Base-by-base conservation (phyloP, 2,329 filamentous ascomycete genomes). In the Beauveria rudraprayagi region DNA sequence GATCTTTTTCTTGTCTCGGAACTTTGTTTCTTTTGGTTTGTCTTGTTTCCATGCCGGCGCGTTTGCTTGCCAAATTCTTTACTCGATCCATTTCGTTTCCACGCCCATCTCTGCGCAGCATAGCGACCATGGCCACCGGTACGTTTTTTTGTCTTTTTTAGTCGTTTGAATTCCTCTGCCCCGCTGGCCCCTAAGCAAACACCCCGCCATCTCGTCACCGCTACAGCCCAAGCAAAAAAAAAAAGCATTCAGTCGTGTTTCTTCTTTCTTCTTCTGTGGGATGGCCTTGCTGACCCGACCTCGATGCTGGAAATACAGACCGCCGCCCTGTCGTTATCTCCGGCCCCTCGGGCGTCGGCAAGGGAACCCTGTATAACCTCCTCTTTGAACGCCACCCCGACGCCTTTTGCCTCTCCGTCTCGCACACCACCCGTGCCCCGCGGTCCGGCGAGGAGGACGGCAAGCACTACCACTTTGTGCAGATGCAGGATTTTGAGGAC, bases 381-480 rank as follows among this genome's bases (percentile, higher is more conserved):
- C 85, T 93, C 55, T 88, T 91, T 71, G 77, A 81, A 46, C 67
- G 69, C 62, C 77, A 83, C 72, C 78, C 79, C 16, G 76, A 80
- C 61, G 74, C 71, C 65, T 83, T 83, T 69, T 73, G 77, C 24
- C 78, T 84, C 37, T 83, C 83, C 62, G 81, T 87, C 62, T 84
- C 83, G 63, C 88, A 96, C 79, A 97, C 92, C 8, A 96, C 92
- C 30, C 88, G 92, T 43, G 68, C 76, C 1, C 92, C 92, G 1
- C 86, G 92, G 26, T 77, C 82, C 3, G 89, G 88, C 69, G 92
- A 97, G 76, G 69, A 83, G 65, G 74, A 93, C 70, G 91, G 90
- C 70, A 80, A 84, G 47, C 85, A 96, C 75, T 97, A 97, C 80
- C 84, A 91, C 79, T 96, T 88, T 69, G 84, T 88, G 17, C 82